Percentiles rank a stretch among this genome's conserved stretches.
Conservation (phyloP, 441 rosid genomes). For the Pelargonium australe region DNA sequence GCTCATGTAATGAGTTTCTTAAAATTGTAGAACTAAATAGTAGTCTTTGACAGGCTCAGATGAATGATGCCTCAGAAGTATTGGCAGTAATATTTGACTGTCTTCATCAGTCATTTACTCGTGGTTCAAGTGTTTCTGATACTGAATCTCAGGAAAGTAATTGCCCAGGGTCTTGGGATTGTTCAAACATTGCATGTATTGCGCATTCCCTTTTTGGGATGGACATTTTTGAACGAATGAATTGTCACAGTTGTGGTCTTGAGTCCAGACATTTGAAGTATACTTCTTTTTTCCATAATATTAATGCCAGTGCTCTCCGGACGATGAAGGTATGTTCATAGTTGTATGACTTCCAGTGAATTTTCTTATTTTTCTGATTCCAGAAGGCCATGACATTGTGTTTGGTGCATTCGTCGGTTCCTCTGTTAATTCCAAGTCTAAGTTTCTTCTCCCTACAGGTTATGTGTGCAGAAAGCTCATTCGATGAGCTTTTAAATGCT, state of each 20-base stretch:
- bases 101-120: slow-evolving; percentile 81
- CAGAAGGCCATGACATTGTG: not conserved
- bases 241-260: slow-evolving; percentile 70
- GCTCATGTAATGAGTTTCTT: no score
- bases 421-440: no score
- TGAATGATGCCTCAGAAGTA: slow-evolving; percentile 99
- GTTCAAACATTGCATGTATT: slow-evolving; percentile 58
- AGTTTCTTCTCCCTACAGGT: slow-evolving; percentile 38
- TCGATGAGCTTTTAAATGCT: slow-evolving; percentile 63
- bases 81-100: slow-evolving; percentile 77
- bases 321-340: slow-evolving; percentile 57
- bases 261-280: slow-evolving; percentile 90
- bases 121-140: slow-evolving; percentile 48
- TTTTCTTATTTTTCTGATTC: not conserved
- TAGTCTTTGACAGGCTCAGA: slow-evolving; percentile 66
- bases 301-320: slow-evolving; percentile 88
- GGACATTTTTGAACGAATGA: slow-evolving; percentile 75
- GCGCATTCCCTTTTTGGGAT: slow-evolving; percentile 90
- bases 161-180: slow-evolving; percentile 68
- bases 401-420: no score
- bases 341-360: not conserved
- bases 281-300: slow-evolving; percentile 86
- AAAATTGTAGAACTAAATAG: slow-evolving; percentile 16
- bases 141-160: slow-evolving; percentile 57
- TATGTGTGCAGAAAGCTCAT: slow-evolving; percentile 58